phyloP scores from a whole-genome alignment of 352 stramenopile genomes.

The Phytopythium mirpurense region DNA sequence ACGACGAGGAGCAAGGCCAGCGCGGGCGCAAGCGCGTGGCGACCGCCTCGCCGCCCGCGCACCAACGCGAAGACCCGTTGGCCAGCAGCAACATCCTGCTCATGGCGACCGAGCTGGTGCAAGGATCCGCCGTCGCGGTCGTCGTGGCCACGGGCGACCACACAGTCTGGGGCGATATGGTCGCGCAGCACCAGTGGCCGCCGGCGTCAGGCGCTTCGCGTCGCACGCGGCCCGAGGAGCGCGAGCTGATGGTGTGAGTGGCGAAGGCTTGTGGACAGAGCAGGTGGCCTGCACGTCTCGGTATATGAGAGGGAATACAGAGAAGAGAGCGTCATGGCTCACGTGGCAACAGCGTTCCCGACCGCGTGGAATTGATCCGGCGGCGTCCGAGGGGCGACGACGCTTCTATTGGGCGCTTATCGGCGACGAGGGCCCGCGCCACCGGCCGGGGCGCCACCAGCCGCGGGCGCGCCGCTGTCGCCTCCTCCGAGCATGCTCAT shows the following conservation, averaged over 20 bases:
- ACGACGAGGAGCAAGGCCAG: conserved; percentile 15
- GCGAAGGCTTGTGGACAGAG: not conserved
- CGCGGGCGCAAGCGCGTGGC: conserved; percentile 31
- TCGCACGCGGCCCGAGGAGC: not conserved
- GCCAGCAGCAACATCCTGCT: conserved; percentile 62
- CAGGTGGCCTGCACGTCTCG: no score
- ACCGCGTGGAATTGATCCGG: not conserved
- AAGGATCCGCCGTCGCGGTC: conserved; percentile 50
- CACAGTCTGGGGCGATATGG: conserved; percentile 63
- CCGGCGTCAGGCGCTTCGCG: not conserved
- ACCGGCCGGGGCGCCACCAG: conserved; percentile 17
- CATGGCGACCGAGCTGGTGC: conserved; percentile 54
- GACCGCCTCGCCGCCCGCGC: conserved; percentile 10
- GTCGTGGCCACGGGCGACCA: conserved; percentile 70
- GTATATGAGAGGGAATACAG: not conserved
- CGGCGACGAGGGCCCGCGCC: conserved; percentile 11
- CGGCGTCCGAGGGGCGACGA: not conserved
- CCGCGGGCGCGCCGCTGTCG: conserved; percentile 38
- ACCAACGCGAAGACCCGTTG: conserved; percentile 27
- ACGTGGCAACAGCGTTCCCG: no score
- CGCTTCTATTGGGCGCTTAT: not conserved
- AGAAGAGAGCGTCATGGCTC: not conserved
- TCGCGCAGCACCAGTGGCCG: conserved; percentile 61
- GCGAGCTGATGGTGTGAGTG: conserved; percentile 1
- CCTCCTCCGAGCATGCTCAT: conserved; percentile 69